Conservation (phyloP, 805 yeast species). For the Metschnikowia continentalis region DNA sequence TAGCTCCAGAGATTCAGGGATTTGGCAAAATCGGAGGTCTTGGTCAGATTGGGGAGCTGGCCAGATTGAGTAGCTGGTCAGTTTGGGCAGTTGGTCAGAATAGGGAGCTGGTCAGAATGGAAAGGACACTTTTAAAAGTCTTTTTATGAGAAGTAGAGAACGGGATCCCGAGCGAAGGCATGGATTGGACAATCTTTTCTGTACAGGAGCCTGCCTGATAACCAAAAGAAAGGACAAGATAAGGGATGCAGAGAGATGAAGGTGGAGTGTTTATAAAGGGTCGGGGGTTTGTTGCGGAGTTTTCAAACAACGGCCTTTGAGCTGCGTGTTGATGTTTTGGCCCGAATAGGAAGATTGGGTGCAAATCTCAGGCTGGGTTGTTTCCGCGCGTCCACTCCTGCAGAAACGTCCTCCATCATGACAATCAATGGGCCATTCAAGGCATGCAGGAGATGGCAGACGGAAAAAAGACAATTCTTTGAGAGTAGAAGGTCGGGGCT, state of each 20-base stretch:
- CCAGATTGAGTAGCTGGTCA: background rate
- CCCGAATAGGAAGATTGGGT: slow-evolving; percentile 14
- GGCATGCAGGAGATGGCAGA: no score
- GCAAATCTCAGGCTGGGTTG: slow-evolving; percentile 5
- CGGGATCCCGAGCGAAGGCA: no score
- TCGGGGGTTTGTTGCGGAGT: background rate
- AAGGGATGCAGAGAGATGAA: slow-evolving; percentile 2
- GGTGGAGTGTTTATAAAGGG: slow-evolving; percentile 6
- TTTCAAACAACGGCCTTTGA: background rate
- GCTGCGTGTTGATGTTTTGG: slow-evolving; percentile 7
- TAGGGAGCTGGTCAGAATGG: background rate
- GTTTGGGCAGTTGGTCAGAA: background rate
- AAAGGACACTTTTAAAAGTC: no score
- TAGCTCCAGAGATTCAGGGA: background rate
- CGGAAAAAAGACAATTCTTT: no score
- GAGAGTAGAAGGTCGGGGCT: no score
- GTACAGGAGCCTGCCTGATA: slow-evolving; percentile 1
- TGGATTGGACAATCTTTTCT: background rate
- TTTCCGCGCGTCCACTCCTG: slow-evolving; percentile 12
- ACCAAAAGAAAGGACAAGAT: background rate
- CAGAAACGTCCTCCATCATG: no score
- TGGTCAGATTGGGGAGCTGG: background rate
- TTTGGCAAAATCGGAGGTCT: background rate
- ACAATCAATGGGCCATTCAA: no score
- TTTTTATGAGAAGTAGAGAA: no score